phyloP scores from a whole-genome alignment of 2,329 filamentous ascomycete genomes.

The Colletotrichum lentis region DNA sequence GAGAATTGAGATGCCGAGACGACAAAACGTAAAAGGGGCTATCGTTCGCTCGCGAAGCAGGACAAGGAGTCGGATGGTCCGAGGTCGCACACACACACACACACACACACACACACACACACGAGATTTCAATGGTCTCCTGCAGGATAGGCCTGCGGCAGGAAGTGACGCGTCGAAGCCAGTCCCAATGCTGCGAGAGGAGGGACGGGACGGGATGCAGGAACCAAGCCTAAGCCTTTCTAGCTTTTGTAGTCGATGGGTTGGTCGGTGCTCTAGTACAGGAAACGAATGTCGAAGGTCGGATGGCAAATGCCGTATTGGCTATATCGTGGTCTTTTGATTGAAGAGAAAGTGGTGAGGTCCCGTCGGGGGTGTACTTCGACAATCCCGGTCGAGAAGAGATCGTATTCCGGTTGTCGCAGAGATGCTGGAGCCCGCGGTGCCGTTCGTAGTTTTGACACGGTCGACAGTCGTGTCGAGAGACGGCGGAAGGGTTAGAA shows the following conservation, averaged over 20 bases:
- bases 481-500: not conserved
- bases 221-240: not conserved
- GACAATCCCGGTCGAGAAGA: constrained; percentile 30
- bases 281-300: not conserved
- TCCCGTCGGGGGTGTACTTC: constrained; percentile 14
- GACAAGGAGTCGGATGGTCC: not conserved
- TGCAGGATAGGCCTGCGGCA: constrained; percentile 43
- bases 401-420: not conserved
- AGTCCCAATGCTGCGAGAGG: not conserved
- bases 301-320: not conserved
- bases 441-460: constrained; percentile 3
- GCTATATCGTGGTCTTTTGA: constrained; percentile 11
- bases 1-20: not conserved
- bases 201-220: constrained; percentile 6
- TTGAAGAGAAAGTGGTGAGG: constrained; percentile 26
- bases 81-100: constrained; percentile 29
- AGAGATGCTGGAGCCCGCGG: constrained; percentile 17
- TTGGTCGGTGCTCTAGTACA: not conserved
- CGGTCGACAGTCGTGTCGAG: not conserved
- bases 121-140: constrained; percentile 42
- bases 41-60: not conserved
- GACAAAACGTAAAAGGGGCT: not conserved
- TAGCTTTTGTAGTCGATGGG: not conserved
- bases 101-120: constrained; percentile 27
- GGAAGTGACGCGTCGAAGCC: constrained; percentile 38